A percentile compares a stretch with the other conserved stretches of the same genome.
Conservation (phyloP, 768 basidiomycete genomes). For the Clitopilus hobsonii region DNA sequence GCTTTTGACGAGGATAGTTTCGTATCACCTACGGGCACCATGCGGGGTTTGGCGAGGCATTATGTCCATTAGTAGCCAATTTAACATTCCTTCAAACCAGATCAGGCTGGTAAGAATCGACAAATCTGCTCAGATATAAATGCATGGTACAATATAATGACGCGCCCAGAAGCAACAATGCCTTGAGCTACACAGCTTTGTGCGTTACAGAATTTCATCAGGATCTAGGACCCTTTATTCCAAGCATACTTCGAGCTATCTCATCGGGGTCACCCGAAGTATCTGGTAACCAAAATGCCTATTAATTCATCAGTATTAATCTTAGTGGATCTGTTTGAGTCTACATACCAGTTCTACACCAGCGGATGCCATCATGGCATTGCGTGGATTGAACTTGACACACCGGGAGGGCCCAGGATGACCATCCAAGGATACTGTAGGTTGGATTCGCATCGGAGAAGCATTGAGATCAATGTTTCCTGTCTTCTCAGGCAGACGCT, state of each 20-base stretch:
- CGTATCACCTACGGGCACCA: too few relatives aligned
- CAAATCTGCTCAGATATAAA: too few relatives aligned
- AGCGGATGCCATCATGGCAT: constrained; percentile 83
- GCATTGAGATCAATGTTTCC: constrained; percentile 53
- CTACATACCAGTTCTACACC: constrained; percentile 74
- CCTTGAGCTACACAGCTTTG: too few relatives aligned
- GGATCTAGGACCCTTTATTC: constrained; percentile 33
- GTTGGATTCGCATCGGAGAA: constrained; percentile 40
- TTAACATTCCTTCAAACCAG: too few relatives aligned
- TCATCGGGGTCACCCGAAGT: constrained; percentile 65
- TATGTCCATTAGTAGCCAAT: too few relatives aligned
- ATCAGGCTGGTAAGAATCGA: too few relatives aligned
- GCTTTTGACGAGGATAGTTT: too few relatives aligned
- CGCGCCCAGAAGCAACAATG: too few relatives aligned
- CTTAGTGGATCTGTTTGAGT: too few relatives aligned
- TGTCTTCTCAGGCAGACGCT: constrained; percentile 48
- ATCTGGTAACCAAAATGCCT: constrained; percentile 53
- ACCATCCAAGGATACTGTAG: constrained; percentile 56
- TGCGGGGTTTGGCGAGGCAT: too few relatives aligned
- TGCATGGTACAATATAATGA: too few relatives aligned
- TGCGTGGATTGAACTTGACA: constrained; percentile 85
- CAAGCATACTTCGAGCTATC: constrained; percentile 63
- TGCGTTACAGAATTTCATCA: background rate
- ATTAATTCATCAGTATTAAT: constrained; percentile 5
- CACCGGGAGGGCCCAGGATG: constrained; percentile 83